A percentile compares a stretch with the other conserved stretches of the same genome.
These are phyloP conservation scores for Cryomyces minteri DNA, from an alignment of 495 filamentous ascomycete species.

Conservation along the genomic window DNA sequence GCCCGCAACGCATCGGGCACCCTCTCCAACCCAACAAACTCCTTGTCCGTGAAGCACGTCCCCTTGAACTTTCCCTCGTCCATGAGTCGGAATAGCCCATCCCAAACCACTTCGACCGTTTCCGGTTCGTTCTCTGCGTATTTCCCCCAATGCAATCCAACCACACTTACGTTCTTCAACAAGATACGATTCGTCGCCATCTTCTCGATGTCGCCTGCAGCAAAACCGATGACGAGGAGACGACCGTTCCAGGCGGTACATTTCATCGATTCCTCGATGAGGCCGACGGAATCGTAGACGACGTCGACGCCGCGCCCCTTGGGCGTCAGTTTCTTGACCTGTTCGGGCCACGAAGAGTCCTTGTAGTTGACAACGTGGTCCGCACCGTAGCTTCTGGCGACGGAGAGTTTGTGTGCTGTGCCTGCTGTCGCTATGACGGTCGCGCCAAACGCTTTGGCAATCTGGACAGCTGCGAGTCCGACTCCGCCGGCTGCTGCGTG, in stretches of 20 bases:
- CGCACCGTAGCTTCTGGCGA: constrained; percentile 65
- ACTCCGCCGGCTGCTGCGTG: constrained; percentile 91
- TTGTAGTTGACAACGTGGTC: constrained; percentile 69
- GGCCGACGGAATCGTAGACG: constrained; percentile 76
- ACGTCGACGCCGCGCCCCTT: constrained; percentile 65
- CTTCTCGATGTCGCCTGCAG: constrained; percentile 77
- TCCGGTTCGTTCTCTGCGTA: constrained; percentile 58
- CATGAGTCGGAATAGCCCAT: constrained; percentile 61
- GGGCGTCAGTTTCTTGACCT: constrained; percentile 58
- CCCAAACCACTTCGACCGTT: constrained; percentile 58
- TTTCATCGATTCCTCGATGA: constrained; percentile 69
- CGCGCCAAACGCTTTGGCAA: constrained; percentile 81
- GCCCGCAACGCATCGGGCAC: constrained; percentile 60
- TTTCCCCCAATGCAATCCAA: constrained; percentile 82
- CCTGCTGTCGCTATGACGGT: constrained; percentile 81
- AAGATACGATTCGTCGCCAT: constrained; percentile 80
- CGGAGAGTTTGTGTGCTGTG: constrained; percentile 53
- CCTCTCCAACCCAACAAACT: constrained; percentile 65
- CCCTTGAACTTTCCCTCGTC: constrained; percentile 59
- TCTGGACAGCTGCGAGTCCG: constrained; percentile 78
- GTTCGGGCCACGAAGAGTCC: constrained; percentile 50
- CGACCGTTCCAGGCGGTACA: constrained; percentile 85
- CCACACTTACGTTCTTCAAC: constrained; percentile 82
- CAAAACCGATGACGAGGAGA: constrained; percentile 77
- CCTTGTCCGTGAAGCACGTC: constrained; percentile 65